Base-by-base conservation (phyloP, 2,329 filamentous ascomycete genomes). In the Pyrenophora graminea region DNA sequence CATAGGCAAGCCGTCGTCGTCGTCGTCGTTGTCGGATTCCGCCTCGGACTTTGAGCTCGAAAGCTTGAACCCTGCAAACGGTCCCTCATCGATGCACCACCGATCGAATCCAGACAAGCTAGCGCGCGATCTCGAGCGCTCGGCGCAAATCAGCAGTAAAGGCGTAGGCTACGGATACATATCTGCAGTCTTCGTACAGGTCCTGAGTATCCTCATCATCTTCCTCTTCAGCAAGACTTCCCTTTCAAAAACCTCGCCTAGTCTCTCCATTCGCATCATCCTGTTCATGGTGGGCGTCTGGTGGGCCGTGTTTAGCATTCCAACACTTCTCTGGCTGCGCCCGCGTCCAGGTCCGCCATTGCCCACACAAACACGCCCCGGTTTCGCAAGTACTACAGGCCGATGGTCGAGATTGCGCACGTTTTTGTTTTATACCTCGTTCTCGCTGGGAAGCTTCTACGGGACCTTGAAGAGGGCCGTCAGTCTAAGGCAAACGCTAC, bases 121-220 rank as follows among this genome's bases (percentile, higher is more conserved):
- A 81, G 85, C 59, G 76, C 84, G 58, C 66, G 89, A 92, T 66
- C 81, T 97, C 44, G 81, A 84, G 57, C 78, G 96, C 13, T 96
- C 91, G 1, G 93, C 90, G 0, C 83, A 86, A 56, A 94, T 97
- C 54, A 97, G 92, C 0, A 88, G 91, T 9, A 88, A 87, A 66
- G 93, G 92, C 4, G 91, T 96, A 41, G 92, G 91, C 0, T 91
- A 95, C 51, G 92, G 93, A 7, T 97, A 97, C 67, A 85, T 87
- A 23, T 89, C 91, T 1, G 90, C 88, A 0, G 82, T 97, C 0
- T 85, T 92, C 46, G 79, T 96, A 13, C 91, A 97, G 70, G 85
- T 89, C 50, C 65, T 90, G 4, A 85, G 86, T 54, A 94, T 96
- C 52, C 72, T 87, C 10, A 81, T 96, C 30, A 81, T 96, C 1